Base-by-base conservation (phyloP, 2,329 filamentous ascomycete species). In the Fusarium cyanostomum region DNA sequence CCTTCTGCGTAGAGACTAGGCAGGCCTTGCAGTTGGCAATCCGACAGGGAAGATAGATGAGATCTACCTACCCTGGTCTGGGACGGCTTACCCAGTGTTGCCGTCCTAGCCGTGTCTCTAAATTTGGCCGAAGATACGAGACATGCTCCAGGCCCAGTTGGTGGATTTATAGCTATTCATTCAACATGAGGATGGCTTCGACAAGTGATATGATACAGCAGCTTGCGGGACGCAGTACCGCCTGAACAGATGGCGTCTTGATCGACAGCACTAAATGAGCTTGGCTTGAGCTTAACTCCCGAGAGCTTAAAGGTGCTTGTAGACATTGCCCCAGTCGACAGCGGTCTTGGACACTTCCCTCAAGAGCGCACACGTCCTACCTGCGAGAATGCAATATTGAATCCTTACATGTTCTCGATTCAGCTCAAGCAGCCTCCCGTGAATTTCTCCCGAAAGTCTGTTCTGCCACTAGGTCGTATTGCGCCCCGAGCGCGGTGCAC, bases 91-190 rank as follows among this genome's bases (percentile, higher is more conserved):
- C 21, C 11, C 13, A 31, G 31, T 16, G 16, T 34, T 66, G 62
- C 62, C 62, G 62, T 56, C 26, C 50, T 66, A 66, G 49, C 62
- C 62, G 62, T 30, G 24, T 21, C 13, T 41, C 33, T 27, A 24
- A 51, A 38, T 61, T 44, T 56, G 46, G 18, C 39, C 21, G 38
- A 44, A 33, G 35, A 45, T 35, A 41, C 41, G 49, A 48, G 48
- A 50, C 57, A 57, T 52, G 56, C 44, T 16, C 34, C 51, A 52
- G 34, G 18, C 27, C 30, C 13, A n/a, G 37, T 16, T 35, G 41
- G n/a, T 28, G 16, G n/a, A n/a, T n/a, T n/a, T n/a, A n/a, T n/a
- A n/a, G n/a, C n/a, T n/a, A n/a, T n/a, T n/a, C n/a, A n/a, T n/a
- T n/a, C n/a, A n/a, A n/a, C n/a, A n/a, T n/a, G n/a, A n/a, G n/a